Evolutionary conservation across 1,139 yeast species (phyloP), one percentile per base, ranked within the genome.

Genomic region (Diutina sp.): DNA sequence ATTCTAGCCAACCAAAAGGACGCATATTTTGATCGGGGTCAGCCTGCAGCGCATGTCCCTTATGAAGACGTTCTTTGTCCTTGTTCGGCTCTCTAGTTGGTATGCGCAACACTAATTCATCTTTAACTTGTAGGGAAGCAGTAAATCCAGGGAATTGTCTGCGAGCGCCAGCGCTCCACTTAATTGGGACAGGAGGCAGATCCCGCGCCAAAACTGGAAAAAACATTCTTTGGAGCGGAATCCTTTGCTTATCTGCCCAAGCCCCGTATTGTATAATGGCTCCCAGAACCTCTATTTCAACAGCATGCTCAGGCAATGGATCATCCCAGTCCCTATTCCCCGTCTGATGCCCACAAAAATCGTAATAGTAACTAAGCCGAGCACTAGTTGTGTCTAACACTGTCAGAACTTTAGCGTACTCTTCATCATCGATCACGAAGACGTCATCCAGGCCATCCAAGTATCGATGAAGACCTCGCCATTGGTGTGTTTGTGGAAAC

Each of bases 1-100:
- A 60, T 64, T 91, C 97, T 4, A 93, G 61, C 99, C 99, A 93
- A 0, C 97, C 98, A 72, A 87, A 93, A 0, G 96, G 87, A 46
- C 90, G 69, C 1, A 66, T 59, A 51, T 69, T 70, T 21, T 76
- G 73, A 11, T 30, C 25, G 12, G 18, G 18, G 5, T 30, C 35
- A 8, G 30, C 18, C 11, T 7, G 29, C 32, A 30, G 51, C 4
- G 29, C 30, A 14, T 30, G 12, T 14, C 51, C 16, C 11, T 21
- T 44, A 18, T 32, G 41, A 46, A 72, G 58, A 16, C 67, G 62
- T 47, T 69, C 73, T 57, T 70, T 71, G 66, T 90, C 93, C 66
- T 91, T 91, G 62, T 96, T 87, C 45, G 79, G 72, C 67, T 93
- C 99, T 58, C 97, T 73, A 9, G 87, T 84, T 0, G 99, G 98